A percentile compares a stretch with the other conserved stretches of the same genome.
Conservation (phyloP, 345 rosid genomes). For the Salix purpurea region DNA sequence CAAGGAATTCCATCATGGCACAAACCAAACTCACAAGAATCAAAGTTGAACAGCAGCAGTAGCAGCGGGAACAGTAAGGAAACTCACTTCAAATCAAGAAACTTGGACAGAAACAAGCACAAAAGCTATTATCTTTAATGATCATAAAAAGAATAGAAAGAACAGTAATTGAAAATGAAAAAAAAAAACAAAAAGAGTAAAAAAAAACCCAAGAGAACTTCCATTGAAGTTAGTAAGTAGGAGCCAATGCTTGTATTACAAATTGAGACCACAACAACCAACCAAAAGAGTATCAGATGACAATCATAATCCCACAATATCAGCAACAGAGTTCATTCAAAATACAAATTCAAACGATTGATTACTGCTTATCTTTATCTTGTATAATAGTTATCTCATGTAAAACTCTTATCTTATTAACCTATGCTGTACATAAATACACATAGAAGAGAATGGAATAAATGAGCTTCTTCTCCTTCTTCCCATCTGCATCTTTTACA, state of each 20-base stretch:
- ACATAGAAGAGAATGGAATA: too few species aligned
- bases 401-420: too few species aligned
- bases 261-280: conserved; percentile 25
- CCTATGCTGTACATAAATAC: too few species aligned
- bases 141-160: background rate
- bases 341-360: too few species aligned
- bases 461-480: too few species aligned
- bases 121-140: background rate
- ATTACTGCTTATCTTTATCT: too few species aligned
- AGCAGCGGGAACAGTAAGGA: conserved; percentile 10
- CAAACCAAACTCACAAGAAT: background rate
- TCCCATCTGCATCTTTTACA: too few species aligned
- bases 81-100: conserved; percentile 22
- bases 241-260: conserved; percentile 28
- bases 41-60: background rate
- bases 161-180: background rate
- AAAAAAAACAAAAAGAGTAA: background rate
- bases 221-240: conserved; percentile 18
- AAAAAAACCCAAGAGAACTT: background rate
- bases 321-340: too few species aligned
- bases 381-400: too few species aligned
- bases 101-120: conserved; percentile 14
- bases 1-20: background rate
- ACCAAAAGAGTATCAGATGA: too few species aligned
- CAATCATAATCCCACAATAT: too few species aligned